Conservation (phyloP, 164 flowering plant species). For the Aristolochia fimbriata region DNA sequence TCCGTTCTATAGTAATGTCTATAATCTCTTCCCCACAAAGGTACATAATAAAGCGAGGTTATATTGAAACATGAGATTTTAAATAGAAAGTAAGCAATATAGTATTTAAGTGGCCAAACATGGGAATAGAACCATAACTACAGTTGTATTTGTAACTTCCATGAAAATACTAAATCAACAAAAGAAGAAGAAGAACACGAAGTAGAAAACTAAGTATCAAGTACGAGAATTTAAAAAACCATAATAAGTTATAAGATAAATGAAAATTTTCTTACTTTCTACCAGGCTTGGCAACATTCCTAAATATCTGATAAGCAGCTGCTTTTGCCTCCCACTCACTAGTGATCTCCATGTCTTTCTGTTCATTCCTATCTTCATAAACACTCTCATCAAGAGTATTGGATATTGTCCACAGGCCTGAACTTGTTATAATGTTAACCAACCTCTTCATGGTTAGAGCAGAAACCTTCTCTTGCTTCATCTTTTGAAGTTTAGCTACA, state of each 20-base stretch:
- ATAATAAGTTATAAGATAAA: neutral
- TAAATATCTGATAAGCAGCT: constrained; percentile 57
- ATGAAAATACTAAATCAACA: neutral
- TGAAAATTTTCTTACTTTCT: constrained; percentile 40
- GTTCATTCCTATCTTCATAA: constrained; percentile 37
- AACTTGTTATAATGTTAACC: constrained; percentile 31
- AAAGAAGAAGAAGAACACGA: constrained; percentile 3
- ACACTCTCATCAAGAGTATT: constrained; percentile 27
- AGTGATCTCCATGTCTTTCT: constrained; percentile 43
- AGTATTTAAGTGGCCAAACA: no score
- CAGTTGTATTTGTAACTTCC: no score
- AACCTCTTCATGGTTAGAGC: constrained; percentile 79
- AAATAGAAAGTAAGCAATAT: no score
- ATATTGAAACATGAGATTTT: no score
- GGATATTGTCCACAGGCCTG: constrained; percentile 52
- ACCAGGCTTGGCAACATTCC: constrained; percentile 65
- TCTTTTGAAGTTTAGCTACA: constrained; percentile 52
- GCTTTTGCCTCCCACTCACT: constrained; percentile 71
- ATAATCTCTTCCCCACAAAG: no score
- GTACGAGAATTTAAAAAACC: neutral
- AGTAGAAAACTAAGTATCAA: neutral
- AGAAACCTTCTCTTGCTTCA: constrained; percentile 61
- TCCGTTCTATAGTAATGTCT: no score
- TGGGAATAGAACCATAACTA: no score
- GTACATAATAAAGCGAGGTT: no score